A percentile compares a stretch with the other conserved stretches of the same genome.
These are phyloP conservation scores for Kentomonas sorsogonicus DNA, from an alignment of 208 protist species.

Conservation along the genomic window DNA sequence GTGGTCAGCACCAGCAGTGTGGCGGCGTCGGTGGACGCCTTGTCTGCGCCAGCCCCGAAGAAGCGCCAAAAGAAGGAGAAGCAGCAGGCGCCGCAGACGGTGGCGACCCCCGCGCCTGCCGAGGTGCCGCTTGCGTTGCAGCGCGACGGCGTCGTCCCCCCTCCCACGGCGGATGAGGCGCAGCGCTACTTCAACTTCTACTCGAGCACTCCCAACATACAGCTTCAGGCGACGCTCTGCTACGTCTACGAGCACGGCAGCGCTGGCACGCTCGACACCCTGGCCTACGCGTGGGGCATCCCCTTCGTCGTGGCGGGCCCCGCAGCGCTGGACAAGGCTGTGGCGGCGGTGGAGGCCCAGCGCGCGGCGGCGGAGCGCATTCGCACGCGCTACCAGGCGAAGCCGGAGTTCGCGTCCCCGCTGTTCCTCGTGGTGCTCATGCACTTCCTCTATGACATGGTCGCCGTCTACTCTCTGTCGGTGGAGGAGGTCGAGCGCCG, in stretches of 20 bases:
- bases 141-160: too few relatives aligned
- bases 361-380: slow-evolving; percentile 51
- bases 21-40: background rate
- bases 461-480: slow-evolving; percentile 58
- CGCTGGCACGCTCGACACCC: slow-evolving; percentile 38
- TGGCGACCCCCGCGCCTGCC: background rate
- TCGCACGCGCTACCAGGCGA: slow-evolving; percentile 49
- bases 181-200: slow-evolving; percentile 60
- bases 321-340: slow-evolving; percentile 19
- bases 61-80: background rate
- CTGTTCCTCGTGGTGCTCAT: slow-evolving; percentile 60
- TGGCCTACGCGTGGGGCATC: slow-evolving; percentile 64
- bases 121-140: too few relatives aligned
- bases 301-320: slow-evolving; percentile 33
- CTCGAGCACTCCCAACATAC: slow-evolving; percentile 49
- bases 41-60: background rate
- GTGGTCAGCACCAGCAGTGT: slow-evolving; percentile 3
- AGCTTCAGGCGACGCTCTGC: slow-evolving; percentile 78
- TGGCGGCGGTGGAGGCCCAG: slow-evolving; percentile 23
- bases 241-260: slow-evolving; percentile 40
- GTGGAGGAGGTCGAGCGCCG: slow-evolving; percentile 55
- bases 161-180: slow-evolving; percentile 35
- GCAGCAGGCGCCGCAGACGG: slow-evolving; percentile 4
- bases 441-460: slow-evolving; percentile 76
- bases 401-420: slow-evolving; percentile 30